A percentile compares a stretch with the other conserved stretches of the same genome.
These are phyloP conservation scores for Heliamphora pulchella DNA, from an alignment of 179 eudicot genomes.

Conservation along the genomic window DNA sequence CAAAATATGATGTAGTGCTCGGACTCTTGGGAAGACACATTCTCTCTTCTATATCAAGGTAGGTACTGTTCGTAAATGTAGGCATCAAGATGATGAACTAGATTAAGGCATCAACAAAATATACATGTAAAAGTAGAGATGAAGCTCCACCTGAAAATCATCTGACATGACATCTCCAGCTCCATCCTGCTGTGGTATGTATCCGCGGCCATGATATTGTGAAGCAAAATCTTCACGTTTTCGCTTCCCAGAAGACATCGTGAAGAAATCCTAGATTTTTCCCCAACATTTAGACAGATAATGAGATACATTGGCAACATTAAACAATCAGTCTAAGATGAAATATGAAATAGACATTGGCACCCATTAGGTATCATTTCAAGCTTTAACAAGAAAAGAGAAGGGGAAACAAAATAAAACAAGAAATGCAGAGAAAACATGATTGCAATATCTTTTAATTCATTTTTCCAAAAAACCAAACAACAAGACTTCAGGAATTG, in stretches of 20 bases:
- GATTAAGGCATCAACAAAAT: not conserved
- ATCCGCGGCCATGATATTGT: constrained; percentile 56
- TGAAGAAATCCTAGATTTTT: constrained; percentile 63
- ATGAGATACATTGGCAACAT: not conserved
- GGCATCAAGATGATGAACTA: constrained; percentile 5
- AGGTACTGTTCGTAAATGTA: not conserved
- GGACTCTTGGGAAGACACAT: not conserved
- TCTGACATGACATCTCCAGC: constrained; percentile 56
- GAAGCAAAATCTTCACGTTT: constrained; percentile 75
- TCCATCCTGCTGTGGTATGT: constrained; percentile 93
- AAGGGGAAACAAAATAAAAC: not conserved
- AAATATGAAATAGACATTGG: not conserved
- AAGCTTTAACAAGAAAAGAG: constrained; percentile 3
- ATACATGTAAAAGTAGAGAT: not conserved
- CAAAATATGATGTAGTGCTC: not conserved
- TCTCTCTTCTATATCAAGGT: not conserved
- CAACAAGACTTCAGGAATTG: not conserved
- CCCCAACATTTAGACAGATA: constrained; percentile 3
- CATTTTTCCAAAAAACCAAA: no score
- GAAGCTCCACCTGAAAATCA: constrained; percentile 38
- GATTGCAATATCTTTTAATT: not conserved
- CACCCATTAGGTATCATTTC: not conserved
- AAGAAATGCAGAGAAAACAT: not conserved
- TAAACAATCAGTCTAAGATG: not conserved
- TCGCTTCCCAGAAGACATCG: constrained; percentile 60